Evolutionary conservation across 371 early-diverging fungal species (phyloP), one percentile per base, ranked within the genome.

Genomic region (Mucor piriformis): DNA sequence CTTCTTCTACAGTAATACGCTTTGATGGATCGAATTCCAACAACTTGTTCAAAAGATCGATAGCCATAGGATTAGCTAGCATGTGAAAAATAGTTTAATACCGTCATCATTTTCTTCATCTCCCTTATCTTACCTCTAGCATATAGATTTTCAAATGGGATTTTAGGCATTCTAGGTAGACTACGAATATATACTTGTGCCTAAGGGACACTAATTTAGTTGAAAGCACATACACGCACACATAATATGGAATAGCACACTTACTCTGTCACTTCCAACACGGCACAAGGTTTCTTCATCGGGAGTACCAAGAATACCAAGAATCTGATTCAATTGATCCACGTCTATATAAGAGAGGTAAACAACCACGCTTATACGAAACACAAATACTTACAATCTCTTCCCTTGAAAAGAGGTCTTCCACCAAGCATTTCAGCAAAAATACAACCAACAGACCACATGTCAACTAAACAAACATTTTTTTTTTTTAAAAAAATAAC

Each of bases 361-460:
- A 48, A 25, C 47, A 50, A 3, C 1, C 8, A 32, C 2, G 18
- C n/a, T 11, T 18, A 29, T 20, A 3, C 16, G 1, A 32, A 40
- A 43, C 20, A 0, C 1, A 46, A 38, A 27, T 34, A 69, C 81
- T 77, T 81, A 88, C 88, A 93, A 77, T 95, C 95, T 55, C 92
- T 87, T 24, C 96, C 96, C 65, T 89, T 90, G 72, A 95, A 95
- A 57, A 95, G 72, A 23, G 92, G 90, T 70, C 90, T 89, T 34
- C 95, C 90, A 40, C 95, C 92, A 32, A 95, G 74, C 80, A 99
- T 86, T 73, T 99, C 99, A 20, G 97, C 97, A 73, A 99, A 94
- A 43, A 98, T 93, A 76, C 97, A 97, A 20, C 99, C 99, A 13
- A 97, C 95, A 3, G 96, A 93, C 99, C 99, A 99, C 79, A 98